phyloP scores from a whole-genome alignment of 345 rosid species.

The Corchorus capsularis region DNA sequence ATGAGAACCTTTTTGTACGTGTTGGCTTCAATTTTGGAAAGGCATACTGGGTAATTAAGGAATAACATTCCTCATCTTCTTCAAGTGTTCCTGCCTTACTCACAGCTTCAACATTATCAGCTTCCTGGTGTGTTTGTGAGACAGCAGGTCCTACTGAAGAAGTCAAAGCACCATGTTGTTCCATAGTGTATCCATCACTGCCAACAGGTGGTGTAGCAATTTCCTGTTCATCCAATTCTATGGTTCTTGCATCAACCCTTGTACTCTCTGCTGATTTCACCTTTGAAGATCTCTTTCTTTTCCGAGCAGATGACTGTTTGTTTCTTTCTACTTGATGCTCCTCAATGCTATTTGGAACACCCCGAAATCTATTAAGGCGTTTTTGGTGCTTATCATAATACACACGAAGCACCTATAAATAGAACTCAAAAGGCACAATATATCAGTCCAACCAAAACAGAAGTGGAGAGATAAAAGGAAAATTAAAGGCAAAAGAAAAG shows the following conservation, averaged over 20 bases:
- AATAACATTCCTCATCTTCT: slow-evolving; percentile 50
- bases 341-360: slow-evolving; percentile 35
- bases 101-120: slow-evolving; percentile 35
- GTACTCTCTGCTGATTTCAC: slow-evolving; percentile 35
- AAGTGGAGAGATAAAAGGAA: background rate
- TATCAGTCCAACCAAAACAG: slow-evolving; percentile 17
- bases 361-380: slow-evolving; percentile 43
- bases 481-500: background rate
- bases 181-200: slow-evolving; percentile 28
- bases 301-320: slow-evolving; percentile 42
- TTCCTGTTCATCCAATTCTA: slow-evolving; percentile 27
- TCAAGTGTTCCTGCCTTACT: slow-evolving; percentile 37
- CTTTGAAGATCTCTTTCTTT: slow-evolving; percentile 56
- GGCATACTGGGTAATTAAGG: slow-evolving; percentile 41
- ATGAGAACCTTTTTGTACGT: slow-evolving; percentile 59
- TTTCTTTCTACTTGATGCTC: slow-evolving; percentile 26
- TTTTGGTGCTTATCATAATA: slow-evolving; percentile 61
- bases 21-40: slow-evolving; percentile 47
- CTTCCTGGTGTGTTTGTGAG: slow-evolving; percentile 35
- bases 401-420: slow-evolving; percentile 77
- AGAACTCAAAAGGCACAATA: slow-evolving; percentile 16
- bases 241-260: slow-evolving; percentile 40
- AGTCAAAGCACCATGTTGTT: slow-evolving; percentile 27
- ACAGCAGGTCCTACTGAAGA: slow-evolving; percentile 39
- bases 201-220: slow-evolving; percentile 23